Conservation (phyloP, 345 rosid species). For the Eucalyptus marginata region DNA sequence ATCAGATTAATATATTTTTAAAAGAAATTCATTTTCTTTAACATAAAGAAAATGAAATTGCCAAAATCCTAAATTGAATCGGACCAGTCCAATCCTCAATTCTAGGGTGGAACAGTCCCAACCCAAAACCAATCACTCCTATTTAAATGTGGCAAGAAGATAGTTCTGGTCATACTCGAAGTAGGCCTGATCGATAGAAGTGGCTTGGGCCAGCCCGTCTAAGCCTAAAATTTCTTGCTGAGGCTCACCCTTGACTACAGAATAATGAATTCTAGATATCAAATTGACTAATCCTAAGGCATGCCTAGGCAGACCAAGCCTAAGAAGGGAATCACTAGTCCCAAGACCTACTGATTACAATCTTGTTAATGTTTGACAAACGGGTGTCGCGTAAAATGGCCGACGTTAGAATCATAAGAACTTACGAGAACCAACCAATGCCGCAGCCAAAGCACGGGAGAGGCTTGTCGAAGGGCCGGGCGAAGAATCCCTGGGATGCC, state of each 20-base stretch:
- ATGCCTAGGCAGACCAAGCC: neutral
- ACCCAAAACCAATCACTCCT: neutral
- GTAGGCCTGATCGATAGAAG: neutral
- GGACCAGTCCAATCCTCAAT: rapidly evolving
- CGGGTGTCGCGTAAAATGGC: rapidly evolving
- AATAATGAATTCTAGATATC: neutral
- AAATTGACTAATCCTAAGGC: neutral
- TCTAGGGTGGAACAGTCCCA: rapidly evolving
- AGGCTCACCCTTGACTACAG: neutral
- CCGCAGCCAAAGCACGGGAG: slow-evolving; percentile 18
- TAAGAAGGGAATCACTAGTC: neutral
- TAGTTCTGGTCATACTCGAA: neutral
- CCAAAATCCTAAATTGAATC: neutral
- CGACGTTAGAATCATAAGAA: neutral
- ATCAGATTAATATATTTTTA: no score
- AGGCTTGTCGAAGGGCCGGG: neutral
- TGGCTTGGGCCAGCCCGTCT: neutral
- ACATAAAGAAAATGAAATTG: rapidly evolving
- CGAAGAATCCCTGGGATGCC: neutral
- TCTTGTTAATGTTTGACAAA: neutral
- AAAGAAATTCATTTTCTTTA: no score
- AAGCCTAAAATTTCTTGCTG: neutral
- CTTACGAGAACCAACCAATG: slow-evolving; percentile 18
- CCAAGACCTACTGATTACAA: neutral
- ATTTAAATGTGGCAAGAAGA: neutral